Evolutionary conservation across 176 grass and related monocot species (phyloP), one percentile per base, ranked within the genome.

Genomic region (Cymbopogon citratus): DNA sequence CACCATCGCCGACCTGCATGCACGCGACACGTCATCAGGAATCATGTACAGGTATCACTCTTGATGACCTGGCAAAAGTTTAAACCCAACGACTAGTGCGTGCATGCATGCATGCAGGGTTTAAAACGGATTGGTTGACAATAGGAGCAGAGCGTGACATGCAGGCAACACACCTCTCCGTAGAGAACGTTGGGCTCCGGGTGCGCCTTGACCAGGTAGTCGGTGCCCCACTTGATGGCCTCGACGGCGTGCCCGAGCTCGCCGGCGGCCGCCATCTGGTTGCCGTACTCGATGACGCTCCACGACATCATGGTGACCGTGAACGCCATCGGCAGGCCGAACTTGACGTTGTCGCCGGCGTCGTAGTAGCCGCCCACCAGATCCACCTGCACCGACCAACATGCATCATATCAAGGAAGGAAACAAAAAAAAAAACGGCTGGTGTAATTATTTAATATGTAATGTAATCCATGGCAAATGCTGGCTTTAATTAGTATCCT

Each of bases 301-400:
- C 95, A 98, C 49, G 92, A 66, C 90, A 98, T 94, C 95, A 98
- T 98, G 16, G 95, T 98, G 71, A 98, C 87, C 67, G 95, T 94
- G 91, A 94, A 98, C 71, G 95, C 95, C 95, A 98, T 94, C 3
- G 95, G 95, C 49, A 98, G 72, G 24, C 95, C 95, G 75, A 94
- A 98, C 82, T 98, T 98, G 54, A 98, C 95, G 12, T 98, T 98
- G 75, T 98, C 95, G 41, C 95, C 92, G 27, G 95, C 95, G 78
- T 98, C 95, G 49, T 98, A 98, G 84, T 98, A 98, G 0, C 95
- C 95, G 11, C 95, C 95, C 0, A 87, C 91, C 2, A 98, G 90
- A 69, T 98, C 92, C 31, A 98, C 87, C 95, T 63, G 54, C 2
- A 51, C 2, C 16, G 23, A 92, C 84, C 94, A 92, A 82, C 40